Conservation (phyloP, 2,329 filamentous ascomycete genomes). For the Endothia cerciana region DNA sequence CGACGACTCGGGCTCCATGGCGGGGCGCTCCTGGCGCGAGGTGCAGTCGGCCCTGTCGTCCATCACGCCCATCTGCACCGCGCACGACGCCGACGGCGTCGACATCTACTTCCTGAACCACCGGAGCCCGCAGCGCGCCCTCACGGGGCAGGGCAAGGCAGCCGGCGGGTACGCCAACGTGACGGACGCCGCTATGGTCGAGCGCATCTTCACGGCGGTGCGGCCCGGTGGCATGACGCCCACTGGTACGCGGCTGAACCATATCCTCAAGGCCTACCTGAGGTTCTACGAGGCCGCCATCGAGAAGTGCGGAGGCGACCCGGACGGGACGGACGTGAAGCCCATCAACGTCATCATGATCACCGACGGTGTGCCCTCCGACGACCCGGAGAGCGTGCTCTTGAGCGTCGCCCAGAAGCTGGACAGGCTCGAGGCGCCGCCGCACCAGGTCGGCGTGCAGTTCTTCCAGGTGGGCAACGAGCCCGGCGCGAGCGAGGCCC, state of each 20-base stretch:
- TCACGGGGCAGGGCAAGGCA: slow-evolving; percentile 40
- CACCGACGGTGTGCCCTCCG: slow-evolving; percentile 82
- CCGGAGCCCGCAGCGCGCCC: slow-evolving; percentile 44
- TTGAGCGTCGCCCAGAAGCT: slow-evolving; percentile 70
- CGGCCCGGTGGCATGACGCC: slow-evolving; percentile 70
- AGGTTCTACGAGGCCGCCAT: slow-evolving; percentile 50
- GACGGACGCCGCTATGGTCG: slow-evolving; percentile 58
- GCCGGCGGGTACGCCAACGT: slow-evolving; percentile 68
- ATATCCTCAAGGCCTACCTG: slow-evolving; percentile 77
- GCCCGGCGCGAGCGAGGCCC: slow-evolving; percentile 61
- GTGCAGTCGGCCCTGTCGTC: slow-evolving; percentile 69
- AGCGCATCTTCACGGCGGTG: slow-evolving; percentile 71
- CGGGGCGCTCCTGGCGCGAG: slow-evolving; percentile 75
- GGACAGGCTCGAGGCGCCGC: slow-evolving; percentile 68
- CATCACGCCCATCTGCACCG: slow-evolving; percentile 82
- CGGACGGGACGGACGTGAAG: slow-evolving; percentile 57
- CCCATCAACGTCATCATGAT: slow-evolving; percentile 92
- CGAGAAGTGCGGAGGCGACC: slow-evolving; percentile 40
- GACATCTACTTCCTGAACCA: slow-evolving; percentile 92
- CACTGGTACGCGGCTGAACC: slow-evolving; percentile 71
- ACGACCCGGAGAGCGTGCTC: slow-evolving; percentile 76
- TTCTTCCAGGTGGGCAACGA: slow-evolving; percentile 94
- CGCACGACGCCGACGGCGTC: slow-evolving; percentile 80
- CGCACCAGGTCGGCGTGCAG: slow-evolving; percentile 87
- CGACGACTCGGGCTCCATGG: slow-evolving; percentile 91